Evolutionary conservation across 331 rosid genomes (phyloP).

Genomic region (Phaseolus coccineus): DNA sequence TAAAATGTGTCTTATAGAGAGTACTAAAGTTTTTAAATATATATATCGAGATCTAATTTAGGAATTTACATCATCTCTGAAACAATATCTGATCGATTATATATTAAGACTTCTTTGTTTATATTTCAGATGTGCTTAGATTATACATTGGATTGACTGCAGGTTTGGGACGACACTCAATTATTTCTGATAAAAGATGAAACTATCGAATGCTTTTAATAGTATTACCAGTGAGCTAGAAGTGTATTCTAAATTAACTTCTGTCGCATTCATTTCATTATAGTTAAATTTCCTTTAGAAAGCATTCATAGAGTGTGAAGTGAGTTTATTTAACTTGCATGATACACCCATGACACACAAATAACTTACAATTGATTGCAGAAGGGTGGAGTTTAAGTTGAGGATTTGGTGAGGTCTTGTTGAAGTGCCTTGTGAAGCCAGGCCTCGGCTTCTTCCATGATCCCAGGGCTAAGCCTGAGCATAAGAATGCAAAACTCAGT

Average conservation of each 20-base stretch:
- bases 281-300: background rate
- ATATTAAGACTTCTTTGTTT: background rate
- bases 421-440: slow-evolving; percentile 76
- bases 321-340: slow-evolving; percentile 1
- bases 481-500: slow-evolving; percentile 78
- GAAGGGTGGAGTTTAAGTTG: background rate
- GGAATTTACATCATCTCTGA: too few species aligned
- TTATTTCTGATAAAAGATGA: background rate
- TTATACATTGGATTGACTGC: background rate
- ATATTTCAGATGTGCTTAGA: background rate
- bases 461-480: slow-evolving; percentile 90
- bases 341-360: background rate
- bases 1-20: too few species aligned
- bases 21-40: too few species aligned
- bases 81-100: background rate
- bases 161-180: background rate
- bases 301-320: too few species aligned
- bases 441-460: slow-evolving; percentile 79
- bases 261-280: slow-evolving; percentile 5
- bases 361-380: slow-evolving; percentile 35
- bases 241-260: too few species aligned
- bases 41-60: too few species aligned
- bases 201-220: too few species aligned
- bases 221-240: too few species aligned
- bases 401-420: slow-evolving; percentile 52